Evolutionary conservation across 2,329 filamentous ascomycete genomes (phyloP), one percentile per base, ranked within the genome.

Genomic region (Curvularia lunata): DNA sequence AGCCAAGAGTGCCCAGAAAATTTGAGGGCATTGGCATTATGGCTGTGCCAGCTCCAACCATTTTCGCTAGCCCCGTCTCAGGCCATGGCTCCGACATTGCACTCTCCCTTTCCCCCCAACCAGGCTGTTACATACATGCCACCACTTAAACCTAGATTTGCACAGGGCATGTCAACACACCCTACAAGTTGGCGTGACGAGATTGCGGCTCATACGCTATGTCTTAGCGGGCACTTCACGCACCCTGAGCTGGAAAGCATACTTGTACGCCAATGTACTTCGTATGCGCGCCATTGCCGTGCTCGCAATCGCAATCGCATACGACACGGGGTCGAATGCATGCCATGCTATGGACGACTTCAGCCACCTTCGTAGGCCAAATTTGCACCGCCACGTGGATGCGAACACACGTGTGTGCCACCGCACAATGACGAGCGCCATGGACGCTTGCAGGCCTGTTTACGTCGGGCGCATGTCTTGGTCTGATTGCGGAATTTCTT

Each of bases 1-100:
- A 49, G 47, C 47, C 47, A 49, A 49, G 47, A 49, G 34, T 40
- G 47, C 47, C 47, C 23, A 49, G 47, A 49, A 16, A 27, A 25
- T 27, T 49, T 49, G 47, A 49, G 47, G 47, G 47, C 18, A 49
- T 49, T 49, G 47, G 47, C 47, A 49, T 49, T 40, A 49, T 49
- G 47, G 47, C 47, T 49, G 47, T 49, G 47, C 47, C 47, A 40
- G 34, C 46, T 49, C 23, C 23, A 18, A 28, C 47, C 46, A 38
- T 32, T 25, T 38, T 12, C 37, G 46, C 46, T 38, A 49, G 47
- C 47, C 47, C 32, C 47, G 47, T 49, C 47, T 49, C 47, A 49
- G 32, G 32, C 19, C 25, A 40, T 27, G 16, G 47, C 34, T 19
- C 19, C 34, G 47, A 49, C 47, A 49, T 46, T n/a, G 18, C 34